phyloP scores from a whole-genome alignment of 352 stramenopile genomes.

The Phytophthora multivora region DNA sequence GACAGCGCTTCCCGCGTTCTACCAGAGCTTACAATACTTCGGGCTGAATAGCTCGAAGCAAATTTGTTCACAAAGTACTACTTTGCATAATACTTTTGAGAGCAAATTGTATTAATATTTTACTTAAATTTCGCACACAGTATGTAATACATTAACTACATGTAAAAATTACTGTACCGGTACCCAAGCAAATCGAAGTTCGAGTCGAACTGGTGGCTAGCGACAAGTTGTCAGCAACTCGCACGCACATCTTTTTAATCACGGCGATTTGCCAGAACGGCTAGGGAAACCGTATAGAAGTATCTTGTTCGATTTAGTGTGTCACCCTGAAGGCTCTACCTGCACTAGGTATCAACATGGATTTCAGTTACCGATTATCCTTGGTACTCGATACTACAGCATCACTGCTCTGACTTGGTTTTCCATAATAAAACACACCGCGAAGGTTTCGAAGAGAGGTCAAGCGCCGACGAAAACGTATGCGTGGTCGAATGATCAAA shows the following conservation, averaged over 20 bases:
- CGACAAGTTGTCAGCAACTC: not conserved
- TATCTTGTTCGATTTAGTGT: not conserved
- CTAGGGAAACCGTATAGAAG: conserved; percentile 1
- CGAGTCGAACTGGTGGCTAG: not conserved
- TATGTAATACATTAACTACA: too few species aligned
- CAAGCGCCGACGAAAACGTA: not conserved
- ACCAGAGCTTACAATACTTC: too few species aligned
- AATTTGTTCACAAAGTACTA: too few species aligned
- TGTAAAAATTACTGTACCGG: too few species aligned
- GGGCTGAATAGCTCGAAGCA: too few species aligned
- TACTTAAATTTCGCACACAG: too few species aligned
- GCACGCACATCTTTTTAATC: conserved; percentile 2
- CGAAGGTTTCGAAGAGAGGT: not conserved
- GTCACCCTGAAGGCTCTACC: not conserved
- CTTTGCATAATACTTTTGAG: too few species aligned
- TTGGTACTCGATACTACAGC: not conserved
- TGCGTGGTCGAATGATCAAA: conserved; percentile 3
- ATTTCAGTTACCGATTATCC: too few species aligned
- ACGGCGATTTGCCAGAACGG: conserved; percentile 1
- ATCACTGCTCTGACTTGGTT: not conserved
- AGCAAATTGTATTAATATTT: too few species aligned
- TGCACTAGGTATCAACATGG: not conserved
- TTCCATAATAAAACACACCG: not conserved
- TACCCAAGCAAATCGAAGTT: too few species aligned
- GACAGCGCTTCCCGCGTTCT: too few species aligned